Percentiles rank a stretch among this genome's conserved stretches.
These are phyloP conservation scores for Serendipita sp. DNA, from an alignment of 768 basidiomycete genomes.

Conservation along the genomic window DNA sequence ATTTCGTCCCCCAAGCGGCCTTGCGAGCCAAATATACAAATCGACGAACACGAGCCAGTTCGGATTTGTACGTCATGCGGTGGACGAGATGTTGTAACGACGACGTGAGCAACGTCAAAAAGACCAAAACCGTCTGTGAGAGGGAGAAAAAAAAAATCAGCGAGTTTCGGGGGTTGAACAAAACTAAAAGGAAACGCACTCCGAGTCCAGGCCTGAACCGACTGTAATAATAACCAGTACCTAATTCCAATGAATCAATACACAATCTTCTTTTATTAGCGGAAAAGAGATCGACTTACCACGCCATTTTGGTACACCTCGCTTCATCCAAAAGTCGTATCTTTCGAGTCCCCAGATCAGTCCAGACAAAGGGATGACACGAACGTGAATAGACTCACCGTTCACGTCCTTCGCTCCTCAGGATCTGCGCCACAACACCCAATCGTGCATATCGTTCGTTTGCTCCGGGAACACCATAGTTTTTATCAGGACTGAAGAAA, in stretches of 20 bases:
- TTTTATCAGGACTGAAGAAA: slow-evolving; percentile 75
- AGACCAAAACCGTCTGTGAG: slow-evolving; percentile 50
- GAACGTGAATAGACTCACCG: slow-evolving; percentile 32
- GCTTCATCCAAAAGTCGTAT: slow-evolving; percentile 42
- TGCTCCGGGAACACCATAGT: slow-evolving; percentile 61
- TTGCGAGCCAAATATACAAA: slow-evolving; percentile 44
- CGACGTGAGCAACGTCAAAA: slow-evolving; percentile 64
- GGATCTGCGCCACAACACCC: slow-evolving; percentile 67
- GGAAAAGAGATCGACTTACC: slow-evolving; percentile 19
- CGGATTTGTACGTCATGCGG: slow-evolving; percentile 54
- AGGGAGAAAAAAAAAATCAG: not conserved
- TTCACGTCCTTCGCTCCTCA: slow-evolving; percentile 65
- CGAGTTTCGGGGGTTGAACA: not conserved
- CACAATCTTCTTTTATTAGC: not conserved
- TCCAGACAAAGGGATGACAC: not conserved
- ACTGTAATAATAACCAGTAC: slow-evolving; percentile 91
- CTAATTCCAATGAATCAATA: slow-evolving; percentile 4
- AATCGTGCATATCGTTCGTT: slow-evolving; percentile 87
- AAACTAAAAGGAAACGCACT: slow-evolving; percentile 24
- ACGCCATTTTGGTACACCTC: slow-evolving; percentile 59
- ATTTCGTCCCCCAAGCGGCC: slow-evolving; percentile 70
- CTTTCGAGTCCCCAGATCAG: slow-evolving; percentile 22
- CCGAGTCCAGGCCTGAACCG: slow-evolving; percentile 88
- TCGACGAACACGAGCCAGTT: slow-evolving; percentile 48
- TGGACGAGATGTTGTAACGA: slow-evolving; percentile 70